Conservation (phyloP, 164 flowering plant species). For the Vitis cinerea region DNA sequence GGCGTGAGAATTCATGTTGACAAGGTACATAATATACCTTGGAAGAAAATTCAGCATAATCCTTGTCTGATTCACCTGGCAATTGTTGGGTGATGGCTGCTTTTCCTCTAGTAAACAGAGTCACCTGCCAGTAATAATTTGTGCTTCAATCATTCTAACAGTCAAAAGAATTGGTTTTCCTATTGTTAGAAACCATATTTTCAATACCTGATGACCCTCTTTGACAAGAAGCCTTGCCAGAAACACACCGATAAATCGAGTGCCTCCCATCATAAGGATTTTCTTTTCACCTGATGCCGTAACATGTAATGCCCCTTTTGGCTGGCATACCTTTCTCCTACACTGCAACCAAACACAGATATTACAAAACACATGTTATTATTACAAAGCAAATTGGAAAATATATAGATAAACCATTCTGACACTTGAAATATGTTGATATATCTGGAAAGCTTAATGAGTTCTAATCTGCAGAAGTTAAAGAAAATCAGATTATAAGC, state of each 20-base stretch:
- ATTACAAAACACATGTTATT: background rate
- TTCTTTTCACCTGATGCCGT: slow-evolving; percentile 77
- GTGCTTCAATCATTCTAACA: background rate
- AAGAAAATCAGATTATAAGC: no score
- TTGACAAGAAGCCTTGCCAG: slow-evolving; percentile 85
- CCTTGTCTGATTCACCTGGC: slow-evolving; percentile 83
- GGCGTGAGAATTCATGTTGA: background rate
- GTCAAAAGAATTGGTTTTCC: background rate
- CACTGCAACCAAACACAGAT: slow-evolving; percentile 36
- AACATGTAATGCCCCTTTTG: slow-evolving; percentile 63
- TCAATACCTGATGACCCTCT: slow-evolving; percentile 85
- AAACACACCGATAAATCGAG: slow-evolving; percentile 90
- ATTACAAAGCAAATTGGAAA: no score
- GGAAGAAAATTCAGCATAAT: slow-evolving; percentile 68
- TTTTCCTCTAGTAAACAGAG: slow-evolving; percentile 93
- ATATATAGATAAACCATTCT: no score
- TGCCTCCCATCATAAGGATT: slow-evolving; percentile 97
- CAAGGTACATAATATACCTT: slow-evolving; percentile 38
- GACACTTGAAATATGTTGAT: no score
- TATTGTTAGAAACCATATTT: background rate
- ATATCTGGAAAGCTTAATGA: no score
- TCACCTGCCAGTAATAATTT: slow-evolving; percentile 48
- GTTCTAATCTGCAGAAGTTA: no score
- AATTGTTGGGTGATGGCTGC: slow-evolving; percentile 85
- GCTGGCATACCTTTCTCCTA: slow-evolving; percentile 50